Base-by-base conservation (phyloP, 148 eudicot species). In the Fagopyrum tataricum region DNA sequence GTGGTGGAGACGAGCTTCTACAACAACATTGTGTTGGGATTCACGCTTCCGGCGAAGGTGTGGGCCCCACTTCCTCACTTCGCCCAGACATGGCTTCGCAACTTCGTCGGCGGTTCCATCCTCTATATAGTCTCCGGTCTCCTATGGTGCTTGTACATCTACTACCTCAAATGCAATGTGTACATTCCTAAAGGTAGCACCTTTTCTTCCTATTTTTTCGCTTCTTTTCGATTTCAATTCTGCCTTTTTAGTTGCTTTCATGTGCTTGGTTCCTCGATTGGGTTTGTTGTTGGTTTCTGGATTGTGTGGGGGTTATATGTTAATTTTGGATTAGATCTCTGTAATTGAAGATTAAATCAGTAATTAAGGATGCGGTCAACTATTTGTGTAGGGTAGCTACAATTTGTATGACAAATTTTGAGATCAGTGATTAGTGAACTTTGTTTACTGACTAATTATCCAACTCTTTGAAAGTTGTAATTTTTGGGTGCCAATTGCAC, bases 61-160 rank as follows among this genome's bases (percentile, higher is more conserved):
- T 89, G 91, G 96, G 81, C 40, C 48, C 81, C 85, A 48, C 88
- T 94, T 20, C 96, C 95, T 0, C 98, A 91, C 78, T 85, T 91
- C 56, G 5, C 80, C 23, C 92, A 86, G 76, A 85, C 91, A 5
- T 94, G 97, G 98, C 84, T 94, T 14, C 82, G 97, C 4, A 89
- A 86, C 88, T 88, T 82, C 84, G 76, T 95, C 69, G 96, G 85
- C 15, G 99, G 80, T 5, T 48, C 52, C 64, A 44, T 90, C 43
- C 67, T 92, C 44, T 95, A 95, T 80, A 74, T 95, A 18, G 26
- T 85, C 59, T 87, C 97, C 72, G 91, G 92, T 43, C 77, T 84
- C 41, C 78, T 90, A 6, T 95, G 99, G 99, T 95, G 94, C 78
- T 81, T 95, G 73, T 86, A 90, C 51, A 90, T 95, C 44, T 95